Evolutionary conservation across 805 yeast species (phyloP), one percentile per base, ranked within the genome.

Genomic region (Hanseniaspora occidentalis): DNA sequence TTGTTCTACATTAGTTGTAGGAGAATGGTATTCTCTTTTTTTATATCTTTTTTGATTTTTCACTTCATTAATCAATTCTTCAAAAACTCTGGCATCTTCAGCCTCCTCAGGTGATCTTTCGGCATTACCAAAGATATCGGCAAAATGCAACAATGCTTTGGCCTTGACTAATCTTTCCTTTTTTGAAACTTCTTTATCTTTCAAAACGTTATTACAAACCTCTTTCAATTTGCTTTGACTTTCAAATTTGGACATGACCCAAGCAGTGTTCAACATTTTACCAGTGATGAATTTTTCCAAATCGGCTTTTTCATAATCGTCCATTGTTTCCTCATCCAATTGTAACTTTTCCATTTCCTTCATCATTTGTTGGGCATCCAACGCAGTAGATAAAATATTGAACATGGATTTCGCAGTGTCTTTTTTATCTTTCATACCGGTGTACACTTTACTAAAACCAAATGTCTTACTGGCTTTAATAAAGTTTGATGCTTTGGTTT

Each of bases 161-260:
- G 97, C 96, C 42, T 94, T 74, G 34, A 73, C 73, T 3, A 73
- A 50, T 47, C 94, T 75, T 51, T 77, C 79, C 45, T 72, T 67
- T 11, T 73, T 64, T 7, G 73, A 57, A n/a, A 82, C 71, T 0
- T 58, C 44, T 54, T 78, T 77, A 54, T 89, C 96, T 45, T 73
- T 65, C 35, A 88, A 66, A 5, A 88, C 82, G 44, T 68, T 70
- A 48, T 84, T 92, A 57, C 92, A 84, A 8, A 86, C 86, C 24
- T 80, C 88, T 37, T 92, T 74, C 39, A 83, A 56, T n/a, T 83
- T 78, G 22, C 80, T 69, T 44, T 79, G 79, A 40, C 88, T 77
- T 63, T 92, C 99, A 60, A 77, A 79, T 50, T 82, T 78, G 17
- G 95, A 84, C 31, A 94, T 84, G 18, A 84, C 83, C 99, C 99